These are phyloP conservation scores for Pseudocercospora eumusae DNA, from an alignment of 2,329 filamentous ascomycete species.

Conservation along the genomic window DNA sequence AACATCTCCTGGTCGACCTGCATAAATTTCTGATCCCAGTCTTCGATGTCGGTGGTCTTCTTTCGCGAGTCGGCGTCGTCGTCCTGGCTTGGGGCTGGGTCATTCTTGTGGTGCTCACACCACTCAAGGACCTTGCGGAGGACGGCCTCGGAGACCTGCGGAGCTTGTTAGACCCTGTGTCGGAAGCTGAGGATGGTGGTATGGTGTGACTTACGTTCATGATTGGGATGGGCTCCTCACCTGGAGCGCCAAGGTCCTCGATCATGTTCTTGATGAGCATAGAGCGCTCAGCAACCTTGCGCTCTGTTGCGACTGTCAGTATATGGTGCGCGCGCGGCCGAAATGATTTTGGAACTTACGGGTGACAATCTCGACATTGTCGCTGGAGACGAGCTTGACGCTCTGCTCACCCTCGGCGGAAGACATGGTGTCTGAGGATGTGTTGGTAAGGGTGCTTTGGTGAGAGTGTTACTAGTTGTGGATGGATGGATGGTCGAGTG, in stretches of 20 bases:
- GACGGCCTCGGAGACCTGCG: slow-evolving; percentile 81
- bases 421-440: slow-evolving; percentile 37
- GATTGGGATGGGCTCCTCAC: slow-evolving; percentile 75
- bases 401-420: slow-evolving; percentile 38
- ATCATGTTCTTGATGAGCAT: slow-evolving; percentile 98
- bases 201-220: slow-evolving; percentile 60
- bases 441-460: slow-evolving; percentile 18
- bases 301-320: slow-evolving; percentile 55
- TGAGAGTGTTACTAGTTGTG: slow-evolving; percentile 19
- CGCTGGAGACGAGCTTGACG: slow-evolving; percentile 50
- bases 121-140: slow-evolving; percentile 96
- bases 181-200: not conserved
- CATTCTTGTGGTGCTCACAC: slow-evolving; percentile 92
- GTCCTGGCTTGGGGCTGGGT: slow-evolving; percentile 77
- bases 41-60: slow-evolving; percentile 98
- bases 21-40: slow-evolving; percentile 99
- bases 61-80: slow-evolving; percentile 93
- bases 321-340: slow-evolving; percentile 13
- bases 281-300: slow-evolving; percentile 83
- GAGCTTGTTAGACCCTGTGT: slow-evolving; percentile 32
- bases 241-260: slow-evolving; percentile 75
- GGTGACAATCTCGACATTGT: slow-evolving; percentile 49
- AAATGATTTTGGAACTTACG: slow-evolving; percentile 34
- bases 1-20: slow-evolving; percentile 99
- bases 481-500: slow-evolving; percentile 9